Base-by-base conservation (phyloP, 2,329 filamentous ascomycete species). In the Fusarium pseudocircinatum region DNA sequence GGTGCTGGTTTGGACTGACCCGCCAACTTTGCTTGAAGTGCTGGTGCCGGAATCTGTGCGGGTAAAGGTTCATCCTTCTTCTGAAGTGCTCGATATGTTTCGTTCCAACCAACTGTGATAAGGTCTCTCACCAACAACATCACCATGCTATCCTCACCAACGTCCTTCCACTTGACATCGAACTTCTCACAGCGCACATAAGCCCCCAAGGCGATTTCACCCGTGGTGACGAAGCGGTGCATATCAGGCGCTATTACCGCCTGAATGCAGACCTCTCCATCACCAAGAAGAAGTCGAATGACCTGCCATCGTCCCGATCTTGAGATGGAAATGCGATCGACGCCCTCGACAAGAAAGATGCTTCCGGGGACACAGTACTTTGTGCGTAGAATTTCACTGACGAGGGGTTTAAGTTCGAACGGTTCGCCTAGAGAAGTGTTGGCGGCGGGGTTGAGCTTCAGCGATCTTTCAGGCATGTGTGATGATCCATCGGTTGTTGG, bases 211-310 rank as follows among this genome's bases (percentile, higher is more conserved):
- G 79, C 79, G 40, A 89, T 73, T n/a, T 84, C 82, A 5, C 83
- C 84, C 2, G 76, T 77, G 44, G 87, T 83, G 14, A 88, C 81
- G n/a, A 87, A 83, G 8, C 83, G 81, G 57, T 89, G 87, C 79
- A 87, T 82, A 52, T 83, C 82, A 3, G 82, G 79, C 12, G 79
- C 78, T 46, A 89, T 77, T 13, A 90, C 77, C 0, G 86, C 87
- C 76, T 90, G 87, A n/a, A 90, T 82, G 70, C 86, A 89, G 7
- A 88, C 77, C 73, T 85, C 82, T 3, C 87, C 87, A 70, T 90
- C 88, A 42, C 87, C 85, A 0, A 90, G 82, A 1, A 89, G 60
- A 16, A 90, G 71, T 5, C 87, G 82, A 2, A 88, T 75, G 4
- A 82, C 80, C 37, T 86, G 84, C 82, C 85, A 85, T 77, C 81